These are phyloP conservation scores for Ceratocystiopsis sp. DNA, from an alignment of 2,329 filamentous ascomycete species.

Conservation along the genomic window DNA sequence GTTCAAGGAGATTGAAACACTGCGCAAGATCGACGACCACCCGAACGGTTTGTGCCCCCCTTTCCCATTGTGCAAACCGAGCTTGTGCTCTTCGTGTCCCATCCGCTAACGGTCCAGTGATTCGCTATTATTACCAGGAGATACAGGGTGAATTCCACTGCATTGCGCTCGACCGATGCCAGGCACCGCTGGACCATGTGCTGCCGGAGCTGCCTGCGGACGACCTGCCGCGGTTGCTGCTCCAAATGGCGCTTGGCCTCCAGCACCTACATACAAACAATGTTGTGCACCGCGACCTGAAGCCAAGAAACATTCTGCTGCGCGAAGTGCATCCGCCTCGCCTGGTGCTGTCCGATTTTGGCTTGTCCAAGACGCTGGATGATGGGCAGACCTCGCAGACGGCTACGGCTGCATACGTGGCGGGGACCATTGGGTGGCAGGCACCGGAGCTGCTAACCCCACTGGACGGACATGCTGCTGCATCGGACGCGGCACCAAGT, in stretches of 20 bases:
- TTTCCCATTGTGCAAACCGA: too few relatives aligned
- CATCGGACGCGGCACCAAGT: constrained; percentile 28
- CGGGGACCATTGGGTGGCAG: constrained; percentile 90
- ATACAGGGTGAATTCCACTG: constrained; percentile 82
- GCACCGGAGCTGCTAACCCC: constrained; percentile 77
- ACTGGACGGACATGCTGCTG: constrained; percentile 23
- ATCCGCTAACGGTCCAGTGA: constrained; percentile 26
- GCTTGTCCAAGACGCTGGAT: constrained; percentile 91
- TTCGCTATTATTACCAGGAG: constrained; percentile 89
- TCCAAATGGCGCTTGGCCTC: constrained; percentile 80
- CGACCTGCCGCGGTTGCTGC: constrained; percentile 64
- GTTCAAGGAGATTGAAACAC: constrained; percentile 75
- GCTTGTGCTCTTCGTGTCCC: too few relatives aligned
- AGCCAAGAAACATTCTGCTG: constrained; percentile 93
- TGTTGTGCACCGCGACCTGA: constrained; percentile 93
- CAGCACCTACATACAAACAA: constrained; percentile 78
- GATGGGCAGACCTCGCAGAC: constrained; percentile 88
- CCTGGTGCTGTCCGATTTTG: constrained; percentile 94
- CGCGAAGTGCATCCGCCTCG: constrained; percentile 52
- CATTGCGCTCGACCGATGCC: constrained; percentile 86
- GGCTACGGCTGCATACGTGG: constrained; percentile 81
- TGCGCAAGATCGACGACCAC: constrained; percentile 90
- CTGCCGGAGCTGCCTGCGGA: constrained; percentile 57
- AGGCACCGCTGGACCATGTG: constrained; percentile 81
- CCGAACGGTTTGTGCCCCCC: constrained; percentile 41